A percentile compares a stretch with the other conserved stretches of the same genome.
Conservation (phyloP, 177 flowering plant genomes). For the Vitis hybrid region DNA sequence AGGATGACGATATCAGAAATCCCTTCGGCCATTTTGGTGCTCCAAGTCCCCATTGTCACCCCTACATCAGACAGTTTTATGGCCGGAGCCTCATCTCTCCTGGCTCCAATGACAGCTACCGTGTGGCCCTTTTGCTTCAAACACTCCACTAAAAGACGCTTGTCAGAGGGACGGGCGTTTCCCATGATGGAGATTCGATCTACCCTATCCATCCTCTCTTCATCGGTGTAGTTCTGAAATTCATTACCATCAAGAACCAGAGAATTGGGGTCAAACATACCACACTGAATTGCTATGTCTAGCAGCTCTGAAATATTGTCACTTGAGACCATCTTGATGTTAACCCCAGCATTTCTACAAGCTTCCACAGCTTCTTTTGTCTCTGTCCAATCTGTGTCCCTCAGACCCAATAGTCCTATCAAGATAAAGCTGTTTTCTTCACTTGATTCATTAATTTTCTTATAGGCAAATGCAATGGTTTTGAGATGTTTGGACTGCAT, state of each 20-base stretch:
- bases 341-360: background rate
- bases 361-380: background rate
- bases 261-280: background rate
- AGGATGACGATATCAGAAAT: conserved; percentile 6
- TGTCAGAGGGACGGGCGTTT: conserved; percentile 10
- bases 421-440: conserved; percentile 11
- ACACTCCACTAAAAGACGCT: conserved; percentile 12
- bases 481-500: conserved; percentile 12
- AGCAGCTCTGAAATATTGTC: background rate
- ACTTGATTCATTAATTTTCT: background rate
- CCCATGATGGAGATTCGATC: conserved; percentile 12
- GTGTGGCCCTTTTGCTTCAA: conserved; percentile 19
- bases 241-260: conserved; percentile 10
- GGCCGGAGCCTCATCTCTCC: conserved; percentile 19
- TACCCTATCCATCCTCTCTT: conserved; percentile 9
- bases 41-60: conserved; percentile 10
- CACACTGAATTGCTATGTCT: conserved; percentile 1
- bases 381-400: background rate
- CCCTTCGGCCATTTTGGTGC: conserved; percentile 4
- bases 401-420: conserved; percentile 15
- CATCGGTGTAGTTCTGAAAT: background rate
- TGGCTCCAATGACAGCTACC: conserved; percentile 19
- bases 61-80: conserved; percentile 27
- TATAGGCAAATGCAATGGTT: conserved; percentile 21
- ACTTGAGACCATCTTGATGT: background rate